Evolutionary conservation across 768 basidiomycete genomes (phyloP).

Genomic region (Rhizopogon rudus): DNA sequence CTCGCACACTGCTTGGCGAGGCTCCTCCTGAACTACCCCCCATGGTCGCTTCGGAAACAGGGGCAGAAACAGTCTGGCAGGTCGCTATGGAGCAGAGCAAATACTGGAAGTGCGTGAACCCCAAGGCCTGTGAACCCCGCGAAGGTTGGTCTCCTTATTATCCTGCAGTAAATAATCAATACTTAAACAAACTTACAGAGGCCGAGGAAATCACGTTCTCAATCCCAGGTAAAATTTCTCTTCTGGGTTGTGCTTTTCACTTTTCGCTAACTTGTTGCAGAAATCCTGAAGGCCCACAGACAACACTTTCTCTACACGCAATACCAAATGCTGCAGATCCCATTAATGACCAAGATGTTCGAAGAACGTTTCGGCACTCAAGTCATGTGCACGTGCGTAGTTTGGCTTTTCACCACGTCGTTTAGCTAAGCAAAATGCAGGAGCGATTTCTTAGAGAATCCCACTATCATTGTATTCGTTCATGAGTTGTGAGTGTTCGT

Average conservation of each 20-base stretch:
- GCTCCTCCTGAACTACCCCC: constrained; percentile 72
- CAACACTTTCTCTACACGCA: constrained; percentile 74
- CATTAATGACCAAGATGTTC: constrained; percentile 60
- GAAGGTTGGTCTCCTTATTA: constrained; percentile 48
- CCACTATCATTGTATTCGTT: constrained; percentile 78
- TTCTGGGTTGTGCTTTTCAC: neutral
- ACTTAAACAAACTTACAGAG: constrained; percentile 33
- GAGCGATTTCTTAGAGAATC: constrained; percentile 68
- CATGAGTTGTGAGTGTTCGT: constrained; percentile 83
- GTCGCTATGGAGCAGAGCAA: constrained; percentile 85
- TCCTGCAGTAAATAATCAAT: neutral
- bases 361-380: constrained; percentile 76
- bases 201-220: constrained; percentile 58
- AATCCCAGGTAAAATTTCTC: constrained; percentile 51
- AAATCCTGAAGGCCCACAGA: constrained; percentile 88
- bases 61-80: constrained; percentile 85
- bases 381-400: constrained; percentile 80
- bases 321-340: constrained; percentile 77
- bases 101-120: constrained; percentile 86
- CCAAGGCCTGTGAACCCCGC: constrained; percentile 75
- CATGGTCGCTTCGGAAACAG: constrained; percentile 71
- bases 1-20: constrained; percentile 84
- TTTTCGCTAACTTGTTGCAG: constrained; percentile 30
- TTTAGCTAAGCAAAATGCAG: constrained; percentile 32
- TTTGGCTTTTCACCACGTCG: neutral